These are phyloP conservation scores for Teunomyces aglyptinius DNA, from an alignment of 805 yeast species.

Conservation along the genomic window DNA sequence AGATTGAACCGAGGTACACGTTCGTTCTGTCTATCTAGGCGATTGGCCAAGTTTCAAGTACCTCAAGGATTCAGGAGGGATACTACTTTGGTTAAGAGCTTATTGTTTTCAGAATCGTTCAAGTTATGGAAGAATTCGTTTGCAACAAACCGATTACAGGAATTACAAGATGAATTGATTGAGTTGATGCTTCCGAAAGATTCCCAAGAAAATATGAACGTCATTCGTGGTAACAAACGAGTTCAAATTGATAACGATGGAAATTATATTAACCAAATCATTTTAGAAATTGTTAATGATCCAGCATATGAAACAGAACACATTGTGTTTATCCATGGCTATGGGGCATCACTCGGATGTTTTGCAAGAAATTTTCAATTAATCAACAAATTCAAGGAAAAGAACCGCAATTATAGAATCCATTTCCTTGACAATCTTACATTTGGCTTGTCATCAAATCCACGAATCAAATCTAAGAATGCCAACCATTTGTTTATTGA, in stretches of 20 bases:
- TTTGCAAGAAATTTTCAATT: slow-evolving; percentile 53
- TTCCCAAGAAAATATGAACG: slow-evolving; percentile 19
- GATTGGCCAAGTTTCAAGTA: background rate
- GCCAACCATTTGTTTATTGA: slow-evolving; percentile 21
- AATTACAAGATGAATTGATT: slow-evolving; percentile 34
- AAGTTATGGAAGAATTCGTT: slow-evolving; percentile 23
- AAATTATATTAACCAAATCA: slow-evolving; percentile 35
- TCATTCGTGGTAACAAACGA: slow-evolving; percentile 16
- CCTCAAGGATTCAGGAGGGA: background rate
- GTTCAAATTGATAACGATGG: slow-evolving; percentile 22
- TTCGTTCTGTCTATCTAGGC: background rate
- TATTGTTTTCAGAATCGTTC: slow-evolving; percentile 2
- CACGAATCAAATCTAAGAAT: slow-evolving; percentile 22
- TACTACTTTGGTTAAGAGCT: background rate
- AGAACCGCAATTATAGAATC: slow-evolving; percentile 38
- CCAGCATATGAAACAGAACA: slow-evolving; percentile 28
- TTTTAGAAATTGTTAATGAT: slow-evolving; percentile 28
- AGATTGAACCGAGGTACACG: background rate
- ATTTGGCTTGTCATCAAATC: slow-evolving; percentile 54
- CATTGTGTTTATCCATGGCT: slow-evolving; percentile 55
- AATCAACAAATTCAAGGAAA: slow-evolving; percentile 28
- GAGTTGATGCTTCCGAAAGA: slow-evolving; percentile 31
- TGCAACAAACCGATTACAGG: slow-evolving; percentile 22
- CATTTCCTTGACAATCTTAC: slow-evolving; percentile 51
- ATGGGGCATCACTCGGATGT: slow-evolving; percentile 56